These are phyloP conservation scores for Aspergillus texensis DNA, from an alignment of 2,329 filamentous ascomycete species.

Conservation along the genomic window DNA sequence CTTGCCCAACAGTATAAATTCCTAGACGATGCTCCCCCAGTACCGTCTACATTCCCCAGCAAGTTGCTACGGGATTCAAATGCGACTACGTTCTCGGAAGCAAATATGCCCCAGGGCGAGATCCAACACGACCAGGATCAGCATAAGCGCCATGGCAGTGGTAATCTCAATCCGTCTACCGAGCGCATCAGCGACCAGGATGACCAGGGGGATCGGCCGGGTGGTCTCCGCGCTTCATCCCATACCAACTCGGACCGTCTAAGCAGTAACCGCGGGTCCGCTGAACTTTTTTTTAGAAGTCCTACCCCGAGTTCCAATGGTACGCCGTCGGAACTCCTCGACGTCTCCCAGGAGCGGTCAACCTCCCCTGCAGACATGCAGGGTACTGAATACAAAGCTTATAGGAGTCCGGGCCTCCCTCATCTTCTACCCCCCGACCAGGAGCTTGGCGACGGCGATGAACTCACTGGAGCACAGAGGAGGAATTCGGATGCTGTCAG, in stretches of 20 bases:
- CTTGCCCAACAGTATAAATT: slow-evolving; percentile 32
- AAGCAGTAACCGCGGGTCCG: slow-evolving; percentile 24
- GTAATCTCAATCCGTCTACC: slow-evolving; percentile 30
- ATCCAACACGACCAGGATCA: slow-evolving; percentile 25
- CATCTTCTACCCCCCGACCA: slow-evolving; percentile 25
- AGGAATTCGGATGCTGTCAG: slow-evolving; percentile 34
- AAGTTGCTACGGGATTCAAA: slow-evolving; percentile 19
- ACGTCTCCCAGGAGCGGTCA: slow-evolving; percentile 23
- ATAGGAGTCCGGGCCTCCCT: slow-evolving; percentile 19
- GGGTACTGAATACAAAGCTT: slow-evolving; percentile 23
- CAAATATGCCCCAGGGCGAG: slow-evolving; percentile 26
- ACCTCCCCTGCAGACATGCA: slow-evolving; percentile 15
- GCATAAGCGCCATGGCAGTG: slow-evolving; percentile 29
- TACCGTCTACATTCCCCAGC: slow-evolving; percentile 32
- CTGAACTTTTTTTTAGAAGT: slow-evolving; percentile 25
- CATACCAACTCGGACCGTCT: slow-evolving; percentile 23
- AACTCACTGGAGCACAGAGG: slow-evolving; percentile 15
- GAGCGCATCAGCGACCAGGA: slow-evolving; percentile 11
- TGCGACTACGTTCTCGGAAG: slow-evolving; percentile 23
- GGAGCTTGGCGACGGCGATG: slow-evolving; percentile 13
- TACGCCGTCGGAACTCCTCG: slow-evolving; percentile 22
- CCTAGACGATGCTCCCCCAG: slow-evolving; percentile 36
- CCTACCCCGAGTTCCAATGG: slow-evolving; percentile 20
- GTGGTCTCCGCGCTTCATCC: slow-evolving; percentile 21
- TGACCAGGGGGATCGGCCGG: slow-evolving; percentile 10